phyloP scores from a whole-genome alignment of 2,329 filamentous ascomycete species.

The Ophiostoma sp. region DNA sequence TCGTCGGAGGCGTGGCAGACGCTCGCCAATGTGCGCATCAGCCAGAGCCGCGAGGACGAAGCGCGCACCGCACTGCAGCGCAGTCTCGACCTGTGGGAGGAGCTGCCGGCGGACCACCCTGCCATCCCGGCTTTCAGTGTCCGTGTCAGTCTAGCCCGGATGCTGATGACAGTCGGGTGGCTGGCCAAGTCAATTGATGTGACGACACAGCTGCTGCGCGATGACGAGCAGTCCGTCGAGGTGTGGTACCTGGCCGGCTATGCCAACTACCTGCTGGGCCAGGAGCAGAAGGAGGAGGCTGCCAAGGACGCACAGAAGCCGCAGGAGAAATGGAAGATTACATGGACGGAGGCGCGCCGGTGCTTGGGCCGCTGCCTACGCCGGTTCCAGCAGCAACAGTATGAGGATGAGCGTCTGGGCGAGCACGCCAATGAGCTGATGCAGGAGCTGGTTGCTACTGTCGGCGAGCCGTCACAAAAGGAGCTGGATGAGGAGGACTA shows the following conservation, averaged over 20 bases:
- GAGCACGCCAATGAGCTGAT: slow-evolving; percentile 71
- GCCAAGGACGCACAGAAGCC: too few relatives aligned
- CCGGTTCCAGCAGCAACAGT: slow-evolving; percentile 72
- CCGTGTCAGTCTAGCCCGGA: slow-evolving; percentile 72
- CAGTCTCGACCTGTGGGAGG: slow-evolving; percentile 78
- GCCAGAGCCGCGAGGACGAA: slow-evolving; percentile 72
- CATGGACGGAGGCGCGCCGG: slow-evolving; percentile 68
- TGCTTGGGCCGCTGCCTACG: slow-evolving; percentile 78
- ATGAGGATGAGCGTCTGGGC: slow-evolving; percentile 74
- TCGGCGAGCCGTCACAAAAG: slow-evolving; percentile 54
- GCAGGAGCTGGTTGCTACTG: slow-evolving; percentile 54
- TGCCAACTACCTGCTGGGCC: slow-evolving; percentile 73
- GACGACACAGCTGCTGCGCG: slow-evolving; percentile 72
- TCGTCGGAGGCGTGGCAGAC: slow-evolving; percentile 91
- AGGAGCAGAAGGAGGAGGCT: slow-evolving; percentile 32
- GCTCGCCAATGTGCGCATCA: slow-evolving; percentile 87
- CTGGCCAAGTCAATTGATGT: slow-evolving; percentile 80
- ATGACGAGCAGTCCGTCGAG: slow-evolving; percentile 93
- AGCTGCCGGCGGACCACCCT: slow-evolving; percentile 65
- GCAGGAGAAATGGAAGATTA: slow-evolving; percentile 44
- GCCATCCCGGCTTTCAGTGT: slow-evolving; percentile 79
- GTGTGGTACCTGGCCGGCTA: slow-evolving; percentile 96
- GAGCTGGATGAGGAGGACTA: slow-evolving; percentile 48
- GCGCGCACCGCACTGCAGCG: slow-evolving; percentile 70
- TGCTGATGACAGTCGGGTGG: slow-evolving; percentile 87